Evolutionary conservation across 352 stramenopile genomes (phyloP), one percentile per base, ranked within the genome.

Genomic region (Plasmopara halstedii): DNA sequence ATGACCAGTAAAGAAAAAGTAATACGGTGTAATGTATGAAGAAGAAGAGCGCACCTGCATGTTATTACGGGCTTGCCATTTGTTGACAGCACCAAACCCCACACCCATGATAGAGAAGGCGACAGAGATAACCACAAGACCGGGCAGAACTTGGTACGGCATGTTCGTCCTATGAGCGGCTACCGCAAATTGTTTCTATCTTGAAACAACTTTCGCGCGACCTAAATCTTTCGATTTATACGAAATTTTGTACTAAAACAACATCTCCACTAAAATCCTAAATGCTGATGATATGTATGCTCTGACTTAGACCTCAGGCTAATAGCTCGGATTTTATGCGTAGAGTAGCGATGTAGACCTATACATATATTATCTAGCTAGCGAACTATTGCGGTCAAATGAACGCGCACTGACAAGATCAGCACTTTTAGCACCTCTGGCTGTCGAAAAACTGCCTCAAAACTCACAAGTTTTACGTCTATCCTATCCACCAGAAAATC

Each of bases 131-230:
- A 92, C 68, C 56, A 71, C 72, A 53, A 92, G 71, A 40, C 73
- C 80, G 9, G 80, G 77, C 47, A 92, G 51, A 49, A 89, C 68
- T 78, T 92, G 80, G 73, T 88, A 92, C 71, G 80, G 80, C 80
- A 92, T 92, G 14, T 55, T 77, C 14, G 6, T 35, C 6, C 11
- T 6, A n/a, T n/a, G n/a, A n/a, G n/a, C n/a, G n/a, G n/a, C n/a
- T n/a, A n/a, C n/a, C 25, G 25, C 7, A 10, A 29, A 29, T 6
- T 10, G 11, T 10, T 29, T 29, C 11, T 29, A 10, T 29, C 7
- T 29, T 29, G 25, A 10, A 29, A 29, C 25, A 29, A 29, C 25
- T 11, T 29, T 29, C 25, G 11, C 25, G 11, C 25, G 25, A 29
- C 25, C 25, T 29, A 29, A 4, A 2, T 11, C 25, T 29, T 4